Percentiles rank a stretch among this genome's conserved stretches.
Evolutionary conservation across 768 basidiomycete genomes (phyloP).

Genomic region (Coprinopsis cinerea): DNA sequence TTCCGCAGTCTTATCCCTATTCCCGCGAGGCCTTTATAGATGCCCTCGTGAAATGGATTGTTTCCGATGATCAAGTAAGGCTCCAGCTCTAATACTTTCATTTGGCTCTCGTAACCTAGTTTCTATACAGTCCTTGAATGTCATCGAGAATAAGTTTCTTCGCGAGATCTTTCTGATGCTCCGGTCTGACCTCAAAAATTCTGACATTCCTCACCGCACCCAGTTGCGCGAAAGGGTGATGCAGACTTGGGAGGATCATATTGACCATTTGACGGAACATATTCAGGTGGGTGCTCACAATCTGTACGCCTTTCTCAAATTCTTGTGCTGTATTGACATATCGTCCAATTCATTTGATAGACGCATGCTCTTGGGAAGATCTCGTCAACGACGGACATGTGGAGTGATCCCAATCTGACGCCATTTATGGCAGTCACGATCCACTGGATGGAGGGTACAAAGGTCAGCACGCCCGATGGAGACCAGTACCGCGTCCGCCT

Average conservation of each 20-base stretch:
- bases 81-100: neutral
- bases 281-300: slow-evolving; percentile 18
- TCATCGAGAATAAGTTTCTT: slow-evolving; percentile 30
- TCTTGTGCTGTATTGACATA: neutral
- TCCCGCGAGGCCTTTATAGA: slow-evolving; percentile 19
- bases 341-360: slow-evolving; percentile 12
- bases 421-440: slow-evolving; percentile 27
- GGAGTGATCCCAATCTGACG: slow-evolving; percentile 21
- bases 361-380: slow-evolving; percentile 20
- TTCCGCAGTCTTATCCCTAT: slow-evolving; percentile 11
- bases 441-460: slow-evolving; percentile 18
- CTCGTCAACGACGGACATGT: slow-evolving; percentile 30
- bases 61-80: slow-evolving; percentile 29
- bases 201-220: slow-evolving; percentile 30
- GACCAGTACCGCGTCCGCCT: slow-evolving; percentile 17
- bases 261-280: slow-evolving; percentile 16
- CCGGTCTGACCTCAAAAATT: slow-evolving; percentile 17
- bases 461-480: slow-evolving; percentile 8
- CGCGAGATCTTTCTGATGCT: slow-evolving; percentile 25
- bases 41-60: slow-evolving; percentile 17
- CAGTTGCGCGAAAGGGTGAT: slow-evolving; percentile 23
- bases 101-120: neutral
- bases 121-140: slow-evolving; percentile 27
- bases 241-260: slow-evolving; percentile 17
- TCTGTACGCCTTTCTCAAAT: slow-evolving; percentile 6